Conservation (phyloP, 768 basidiomycete genomes). For the Termitomyces sp. region DNA sequence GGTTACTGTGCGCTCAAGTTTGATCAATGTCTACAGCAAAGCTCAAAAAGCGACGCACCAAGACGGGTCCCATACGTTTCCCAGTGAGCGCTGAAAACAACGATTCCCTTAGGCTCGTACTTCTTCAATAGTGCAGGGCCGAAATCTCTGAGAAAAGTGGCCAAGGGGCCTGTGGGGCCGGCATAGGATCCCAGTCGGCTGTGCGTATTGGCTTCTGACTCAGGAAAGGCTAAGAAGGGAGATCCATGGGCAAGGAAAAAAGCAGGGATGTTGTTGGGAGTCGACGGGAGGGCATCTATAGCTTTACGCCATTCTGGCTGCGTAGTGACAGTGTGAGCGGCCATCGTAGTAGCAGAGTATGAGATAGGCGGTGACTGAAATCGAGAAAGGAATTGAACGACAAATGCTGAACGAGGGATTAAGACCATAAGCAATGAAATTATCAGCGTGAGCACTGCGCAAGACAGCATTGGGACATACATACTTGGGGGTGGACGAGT, state of each 20-base stretch:
- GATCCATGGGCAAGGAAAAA: slow-evolving; percentile 80
- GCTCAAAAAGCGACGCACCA: slow-evolving; percentile 32
- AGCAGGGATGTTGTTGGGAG: slow-evolving; percentile 59
- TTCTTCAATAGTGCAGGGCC: slow-evolving; percentile 62
- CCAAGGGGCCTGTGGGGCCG: slow-evolving; percentile 53
- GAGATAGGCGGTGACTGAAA: not conserved
- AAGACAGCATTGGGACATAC: slow-evolving; percentile 1
- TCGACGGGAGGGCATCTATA: slow-evolving; percentile 51
- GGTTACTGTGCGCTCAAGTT: slow-evolving; percentile 42
- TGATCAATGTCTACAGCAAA: not conserved
- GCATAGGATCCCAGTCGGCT: slow-evolving; percentile 22
- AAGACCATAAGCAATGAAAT: slow-evolving; percentile 3
- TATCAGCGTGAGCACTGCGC: slow-evolving; percentile 1
- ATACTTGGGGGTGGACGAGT: not conserved
- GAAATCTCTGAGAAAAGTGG: slow-evolving; percentile 59
- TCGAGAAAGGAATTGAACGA: not conserved
- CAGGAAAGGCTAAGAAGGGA: slow-evolving; percentile 44
- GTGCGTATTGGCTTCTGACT: slow-evolving; percentile 12
- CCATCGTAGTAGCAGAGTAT: slow-evolving; percentile 3
- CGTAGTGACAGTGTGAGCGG: slow-evolving; percentile 27
- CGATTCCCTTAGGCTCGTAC: slow-evolving; percentile 74
- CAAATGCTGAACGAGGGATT: not conserved
- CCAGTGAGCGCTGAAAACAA: slow-evolving; percentile 85
- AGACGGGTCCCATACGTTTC: slow-evolving; percentile 58
- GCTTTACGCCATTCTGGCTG: slow-evolving; percentile 47